Conservation (phyloP, 1,284 basidiomycete species). For the Malassezia restricta region DNA sequence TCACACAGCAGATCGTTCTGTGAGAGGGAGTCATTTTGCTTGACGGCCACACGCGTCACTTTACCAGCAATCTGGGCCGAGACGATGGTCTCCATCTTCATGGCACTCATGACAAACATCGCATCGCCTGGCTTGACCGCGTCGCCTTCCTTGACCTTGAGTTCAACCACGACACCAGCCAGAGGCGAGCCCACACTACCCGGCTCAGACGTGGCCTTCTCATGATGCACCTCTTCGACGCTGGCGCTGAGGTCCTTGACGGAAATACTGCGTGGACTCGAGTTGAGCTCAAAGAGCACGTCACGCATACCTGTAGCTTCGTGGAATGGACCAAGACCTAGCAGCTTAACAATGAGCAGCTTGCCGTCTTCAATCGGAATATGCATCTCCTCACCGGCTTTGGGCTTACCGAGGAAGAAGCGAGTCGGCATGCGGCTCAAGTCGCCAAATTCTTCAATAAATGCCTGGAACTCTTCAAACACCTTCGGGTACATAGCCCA, state of each 20-base stretch:
- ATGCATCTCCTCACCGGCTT: slow-evolving; percentile 86
- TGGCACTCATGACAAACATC: slow-evolving; percentile 53
- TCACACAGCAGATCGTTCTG: slow-evolving; percentile 76
- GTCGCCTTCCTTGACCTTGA: slow-evolving; percentile 89
- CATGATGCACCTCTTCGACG: slow-evolving; percentile 75
- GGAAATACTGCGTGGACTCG: slow-evolving; percentile 47
- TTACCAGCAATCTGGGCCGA: slow-evolving; percentile 90
- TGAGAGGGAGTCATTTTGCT: slow-evolving; percentile 62
- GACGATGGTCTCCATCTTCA: slow-evolving; percentile 72
- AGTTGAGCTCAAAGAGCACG: slow-evolving; percentile 76
- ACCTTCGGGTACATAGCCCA: slow-evolving; percentile 95
- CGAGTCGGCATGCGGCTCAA: slow-evolving; percentile 71
- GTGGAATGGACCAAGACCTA: slow-evolving; percentile 87
- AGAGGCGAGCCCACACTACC: slow-evolving; percentile 73
- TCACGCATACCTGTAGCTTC: slow-evolving; percentile 82
- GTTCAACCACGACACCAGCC: slow-evolving; percentile 92
- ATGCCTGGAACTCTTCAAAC: slow-evolving; percentile 91
- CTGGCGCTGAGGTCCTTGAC: slow-evolving; percentile 93
- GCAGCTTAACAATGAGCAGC: slow-evolving; percentile 83
- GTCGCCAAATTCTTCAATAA: slow-evolving; percentile 90
- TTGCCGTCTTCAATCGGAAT: slow-evolving; percentile 92
- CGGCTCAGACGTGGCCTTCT: slow-evolving; percentile 82
- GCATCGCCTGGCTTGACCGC: slow-evolving; percentile 97
- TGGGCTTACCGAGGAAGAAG: slow-evolving; percentile 87
- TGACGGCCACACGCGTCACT: slow-evolving; percentile 77